Evolutionary conservation across 2,329 filamentous ascomycete species (phyloP).

Genomic region (Fusarium duplospermum): DNA sequence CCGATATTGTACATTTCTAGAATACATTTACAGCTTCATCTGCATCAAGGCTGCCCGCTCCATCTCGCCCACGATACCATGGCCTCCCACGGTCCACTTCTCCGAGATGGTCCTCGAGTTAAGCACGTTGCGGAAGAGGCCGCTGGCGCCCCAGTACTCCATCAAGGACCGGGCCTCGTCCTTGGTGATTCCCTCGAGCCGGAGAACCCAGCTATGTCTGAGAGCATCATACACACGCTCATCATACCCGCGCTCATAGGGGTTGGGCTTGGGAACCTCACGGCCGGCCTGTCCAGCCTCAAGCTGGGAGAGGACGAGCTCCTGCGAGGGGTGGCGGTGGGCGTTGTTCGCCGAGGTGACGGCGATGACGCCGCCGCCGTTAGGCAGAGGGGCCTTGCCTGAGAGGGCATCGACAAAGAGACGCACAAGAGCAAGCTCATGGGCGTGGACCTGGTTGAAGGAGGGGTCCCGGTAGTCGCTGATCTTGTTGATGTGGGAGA

Average conservation of each 20-base stretch:
- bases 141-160: slow-evolving; percentile 94
- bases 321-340: slow-evolving; percentile 72
- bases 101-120: slow-evolving; percentile 79
- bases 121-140: slow-evolving; percentile 77
- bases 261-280: slow-evolving; percentile 59
- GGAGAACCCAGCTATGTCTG: slow-evolving; percentile 62
- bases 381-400: slow-evolving; percentile 67
- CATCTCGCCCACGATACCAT: slow-evolving; percentile 87
- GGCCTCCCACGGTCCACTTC: slow-evolving; percentile 85
- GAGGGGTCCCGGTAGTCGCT: slow-evolving; percentile 80
- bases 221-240: slow-evolving; percentile 65
- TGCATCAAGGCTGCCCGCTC: slow-evolving; percentile 72
- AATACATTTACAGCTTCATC: slow-evolving; percentile 57
- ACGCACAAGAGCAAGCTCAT: slow-evolving; percentile 81
- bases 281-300: slow-evolving; percentile 55
- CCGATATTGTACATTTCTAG: slow-evolving; percentile 45
- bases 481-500: slow-evolving; percentile 83
- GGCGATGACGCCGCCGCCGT: slow-evolving; percentile 84
- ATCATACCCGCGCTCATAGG: slow-evolving; percentile 69
- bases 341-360: slow-evolving; percentile 79
- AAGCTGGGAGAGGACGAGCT: slow-evolving; percentile 73
- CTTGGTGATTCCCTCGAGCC: slow-evolving; percentile 76
- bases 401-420: slow-evolving; percentile 80
- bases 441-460: slow-evolving; percentile 82
- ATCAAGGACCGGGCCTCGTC: slow-evolving; percentile 82